A percentile compares a stretch with the other conserved stretches of the same genome.
Conservation (phyloP, 2,329 filamentous ascomycete genomes). For the Microcera coccophila region DNA sequence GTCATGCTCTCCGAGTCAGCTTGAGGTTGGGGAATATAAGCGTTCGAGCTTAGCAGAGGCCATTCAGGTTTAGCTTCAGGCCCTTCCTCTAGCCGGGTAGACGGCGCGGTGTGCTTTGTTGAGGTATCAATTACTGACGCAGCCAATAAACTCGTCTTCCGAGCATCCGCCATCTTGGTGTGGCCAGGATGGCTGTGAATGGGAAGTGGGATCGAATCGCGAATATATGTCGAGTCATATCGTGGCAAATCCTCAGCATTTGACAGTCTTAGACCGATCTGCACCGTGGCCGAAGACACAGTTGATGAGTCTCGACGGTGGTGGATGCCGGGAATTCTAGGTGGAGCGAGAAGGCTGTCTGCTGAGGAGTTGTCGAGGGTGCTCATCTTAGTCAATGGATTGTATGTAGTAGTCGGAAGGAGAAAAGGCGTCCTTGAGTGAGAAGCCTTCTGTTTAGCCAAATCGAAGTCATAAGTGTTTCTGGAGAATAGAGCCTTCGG, state of each 20-base stretch:
- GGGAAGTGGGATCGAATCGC: conserved; percentile 17
- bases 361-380: conserved; percentile 2
- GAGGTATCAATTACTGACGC: conserved; percentile 25
- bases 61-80: conserved; percentile 25
- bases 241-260: conserved; percentile 49
- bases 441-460: conserved; percentile 21
- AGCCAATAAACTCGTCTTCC: conserved; percentile 23
- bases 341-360: conserved; percentile 35
- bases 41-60: conserved; percentile 47
- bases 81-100: no score
- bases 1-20: not conserved
- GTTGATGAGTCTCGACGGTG: conserved; percentile 59
- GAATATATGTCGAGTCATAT: conserved; percentile 17
- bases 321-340: conserved; percentile 42
- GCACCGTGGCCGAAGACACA: conserved; percentile 63
- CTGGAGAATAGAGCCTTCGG: conserved; percentile 23
- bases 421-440: conserved; percentile 28
- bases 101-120: conserved; percentile 20
- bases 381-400: conserved; percentile 11
- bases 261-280: conserved; percentile 67
- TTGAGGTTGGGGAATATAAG: conserved; percentile 44
- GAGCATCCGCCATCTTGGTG: conserved; percentile 14
- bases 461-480: conserved; percentile 28
- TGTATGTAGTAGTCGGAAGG: conserved; percentile 48
- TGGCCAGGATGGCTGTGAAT: conserved; percentile 36